These are phyloP conservation scores for Leptographium galeiforme DNA, from an alignment of 2,329 filamentous ascomycete genomes.

Conservation along the genomic window DNA sequence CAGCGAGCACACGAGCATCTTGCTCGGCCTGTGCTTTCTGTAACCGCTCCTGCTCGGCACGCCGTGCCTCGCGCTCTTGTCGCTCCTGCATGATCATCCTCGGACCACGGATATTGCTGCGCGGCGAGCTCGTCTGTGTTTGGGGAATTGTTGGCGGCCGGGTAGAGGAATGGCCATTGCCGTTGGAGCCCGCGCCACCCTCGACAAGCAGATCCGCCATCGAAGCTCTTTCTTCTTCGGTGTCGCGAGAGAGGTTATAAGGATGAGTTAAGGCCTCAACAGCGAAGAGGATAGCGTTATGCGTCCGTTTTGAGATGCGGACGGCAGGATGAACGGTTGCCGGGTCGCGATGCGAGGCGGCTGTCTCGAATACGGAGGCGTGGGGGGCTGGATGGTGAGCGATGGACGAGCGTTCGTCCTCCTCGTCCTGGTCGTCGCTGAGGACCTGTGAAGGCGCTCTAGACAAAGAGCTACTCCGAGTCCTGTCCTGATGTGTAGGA, in stretches of 20 bases:
- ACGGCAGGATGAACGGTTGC: conserved; percentile 32
- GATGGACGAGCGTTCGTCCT: conserved; percentile 17
- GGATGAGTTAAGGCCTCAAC: conserved; percentile 80
- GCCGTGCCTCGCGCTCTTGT: conserved; percentile 59
- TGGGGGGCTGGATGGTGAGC: conserved; percentile 12
- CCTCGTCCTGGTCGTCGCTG: conserved; percentile 27
- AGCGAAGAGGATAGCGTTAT: conserved; percentile 81
- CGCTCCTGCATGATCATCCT: conserved; percentile 86
- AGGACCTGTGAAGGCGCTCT: conserved; percentile 35
- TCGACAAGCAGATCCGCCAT: conserved; percentile 70
- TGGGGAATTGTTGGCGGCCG: conserved; percentile 33
- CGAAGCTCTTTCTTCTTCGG: conserved; percentile 74
- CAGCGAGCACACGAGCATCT: conserved; percentile 40
- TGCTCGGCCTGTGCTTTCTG: conserved; percentile 45
- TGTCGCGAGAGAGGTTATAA: conserved; percentile 68
- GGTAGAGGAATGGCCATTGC: conserved; percentile 35
- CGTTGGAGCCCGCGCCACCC: conserved; percentile 39
- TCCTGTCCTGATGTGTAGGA: conserved; percentile 4
- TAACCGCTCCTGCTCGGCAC: conserved; percentile 51
- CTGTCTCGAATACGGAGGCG: not conserved
- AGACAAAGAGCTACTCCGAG: not conserved
- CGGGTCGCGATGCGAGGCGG: conserved; percentile 18
- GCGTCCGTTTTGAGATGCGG: conserved; percentile 70
- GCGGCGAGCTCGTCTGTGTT: conserved; percentile 39
- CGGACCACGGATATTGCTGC: conserved; percentile 61